Evolutionary conservation across 2,329 filamentous ascomycete genomes (phyloP).

Genomic region (Exophiala mesophila): DNA sequence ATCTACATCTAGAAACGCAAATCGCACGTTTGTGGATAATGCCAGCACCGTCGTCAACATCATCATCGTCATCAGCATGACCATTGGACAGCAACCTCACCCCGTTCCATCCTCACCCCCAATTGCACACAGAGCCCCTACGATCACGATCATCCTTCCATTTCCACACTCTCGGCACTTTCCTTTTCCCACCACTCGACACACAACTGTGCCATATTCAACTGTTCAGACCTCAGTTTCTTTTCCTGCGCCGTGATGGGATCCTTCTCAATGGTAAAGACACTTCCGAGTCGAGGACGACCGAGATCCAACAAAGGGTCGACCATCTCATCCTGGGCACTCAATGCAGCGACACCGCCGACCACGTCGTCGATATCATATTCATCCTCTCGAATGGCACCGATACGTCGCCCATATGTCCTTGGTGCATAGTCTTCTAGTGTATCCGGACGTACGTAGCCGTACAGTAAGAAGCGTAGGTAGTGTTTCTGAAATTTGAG

Average conservation of each 20-base stretch:
- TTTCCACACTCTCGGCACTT: not conserved
- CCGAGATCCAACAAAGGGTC: constrained; percentile 24
- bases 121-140: not conserved
- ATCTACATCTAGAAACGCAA: too few relatives aligned
- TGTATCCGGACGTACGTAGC: constrained; percentile 52
- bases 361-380: constrained; percentile 24
- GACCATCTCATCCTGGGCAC: constrained; percentile 19
- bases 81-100: too few relatives aligned
- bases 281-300: constrained; percentile 9
- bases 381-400: constrained; percentile 17
- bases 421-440: constrained; percentile 49
- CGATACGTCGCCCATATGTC: constrained; percentile 31
- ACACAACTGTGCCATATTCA: constrained; percentile 11
- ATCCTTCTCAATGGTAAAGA: constrained; percentile 18
- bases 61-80: not conserved
- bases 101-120: not conserved
- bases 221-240: constrained; percentile 7
- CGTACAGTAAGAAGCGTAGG: constrained; percentile 44
- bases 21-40: too few relatives aligned
- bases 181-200: constrained; percentile 16
- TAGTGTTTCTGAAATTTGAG: constrained; percentile 21
- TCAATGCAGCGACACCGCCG: constrained; percentile 22
- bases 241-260: constrained; percentile 6
- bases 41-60: not conserved
- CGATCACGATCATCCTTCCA: not conserved